Conservation (phyloP, 768 basidiomycete genomes). For the Xerocomellus intermedius region DNA sequence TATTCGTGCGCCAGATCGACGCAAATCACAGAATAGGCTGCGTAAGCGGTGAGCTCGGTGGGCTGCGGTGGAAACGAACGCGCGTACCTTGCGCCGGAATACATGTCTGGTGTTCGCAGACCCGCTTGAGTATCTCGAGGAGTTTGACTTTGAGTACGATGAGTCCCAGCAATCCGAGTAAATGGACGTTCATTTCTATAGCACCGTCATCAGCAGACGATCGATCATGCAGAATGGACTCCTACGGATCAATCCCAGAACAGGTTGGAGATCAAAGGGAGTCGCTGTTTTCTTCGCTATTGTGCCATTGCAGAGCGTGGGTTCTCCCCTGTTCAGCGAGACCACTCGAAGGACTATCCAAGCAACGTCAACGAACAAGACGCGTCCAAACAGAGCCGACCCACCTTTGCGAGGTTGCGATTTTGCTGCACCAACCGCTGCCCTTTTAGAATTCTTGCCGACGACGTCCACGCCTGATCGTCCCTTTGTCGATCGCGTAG, state of each 20-base stretch:
- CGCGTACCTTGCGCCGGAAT: constrained; percentile 47
- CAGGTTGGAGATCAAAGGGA: constrained; percentile 27
- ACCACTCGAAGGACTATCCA: constrained; percentile 11
- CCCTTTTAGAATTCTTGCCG: constrained; percentile 12
- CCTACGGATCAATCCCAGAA: constrained; percentile 58
- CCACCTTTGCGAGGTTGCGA: constrained; percentile 44
- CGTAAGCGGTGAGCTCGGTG: background rate
- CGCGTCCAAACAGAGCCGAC: background rate
- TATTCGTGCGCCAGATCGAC: constrained; percentile 80
- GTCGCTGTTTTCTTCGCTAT: background rate
- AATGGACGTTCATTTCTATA: constrained; percentile 52
- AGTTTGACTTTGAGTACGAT: constrained; percentile 63
- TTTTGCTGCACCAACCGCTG: constrained; percentile 37
- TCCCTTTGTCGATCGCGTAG: constrained; percentile 35
- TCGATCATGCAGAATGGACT: background rate
- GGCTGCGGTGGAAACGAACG: background rate
- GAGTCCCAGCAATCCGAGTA: constrained; percentile 71
- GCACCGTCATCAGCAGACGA: background rate
- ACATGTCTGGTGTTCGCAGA: constrained; percentile 52
- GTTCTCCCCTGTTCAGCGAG: constrained; percentile 17
- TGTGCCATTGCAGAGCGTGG: background rate
- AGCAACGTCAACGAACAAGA: background rate
- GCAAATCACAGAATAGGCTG: constrained; percentile 64
- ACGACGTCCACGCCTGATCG: constrained; percentile 15
- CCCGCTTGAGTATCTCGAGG: constrained; percentile 58